Evolutionary conservation across 2,329 filamentous ascomycete species (phyloP).

Genomic region (Paraphaeosphaeria sporulosa): DNA sequence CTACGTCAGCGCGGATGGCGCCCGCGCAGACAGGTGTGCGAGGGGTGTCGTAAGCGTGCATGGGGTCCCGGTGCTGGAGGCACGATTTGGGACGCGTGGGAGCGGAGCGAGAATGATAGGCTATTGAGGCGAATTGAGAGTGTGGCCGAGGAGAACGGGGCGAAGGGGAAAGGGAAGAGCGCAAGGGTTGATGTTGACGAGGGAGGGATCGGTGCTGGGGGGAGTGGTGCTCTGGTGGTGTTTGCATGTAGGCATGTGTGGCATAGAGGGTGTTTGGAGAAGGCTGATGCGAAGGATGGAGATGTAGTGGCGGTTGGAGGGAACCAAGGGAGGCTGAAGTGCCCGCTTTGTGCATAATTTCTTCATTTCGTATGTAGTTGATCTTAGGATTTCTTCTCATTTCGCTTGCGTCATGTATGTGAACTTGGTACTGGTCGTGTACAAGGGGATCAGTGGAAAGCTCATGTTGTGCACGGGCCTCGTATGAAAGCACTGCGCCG

Average conservation of each 20-base stretch:
- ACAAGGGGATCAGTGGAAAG: no score
- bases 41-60: conserved; percentile 79
- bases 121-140: conserved; percentile 42
- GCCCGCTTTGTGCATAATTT: conserved; percentile 38
- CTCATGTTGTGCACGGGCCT: background rate
- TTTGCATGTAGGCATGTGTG: conserved; percentile 53
- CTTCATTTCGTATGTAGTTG: background rate
- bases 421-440: background rate
- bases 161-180: conserved; percentile 57
- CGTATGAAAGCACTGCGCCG: background rate
- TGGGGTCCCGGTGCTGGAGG: conserved; percentile 89
- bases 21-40: conserved; percentile 84
- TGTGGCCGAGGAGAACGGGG: conserved; percentile 46
- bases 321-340: conserved; percentile 28
- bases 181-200: conserved; percentile 43
- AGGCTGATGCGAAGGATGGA: conserved; percentile 12
- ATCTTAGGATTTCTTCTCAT: background rate
- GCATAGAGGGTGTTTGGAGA: conserved; percentile 47
- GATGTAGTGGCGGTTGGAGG: background rate
- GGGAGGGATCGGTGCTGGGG: conserved; percentile 48
- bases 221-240: conserved; percentile 43
- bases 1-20: conserved; percentile 88
- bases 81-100: conserved; percentile 83
- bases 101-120: conserved; percentile 61
- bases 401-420: background rate